Conservation (phyloP, 257 asterid genomes). For the Rubia yunnanensis region DNA sequence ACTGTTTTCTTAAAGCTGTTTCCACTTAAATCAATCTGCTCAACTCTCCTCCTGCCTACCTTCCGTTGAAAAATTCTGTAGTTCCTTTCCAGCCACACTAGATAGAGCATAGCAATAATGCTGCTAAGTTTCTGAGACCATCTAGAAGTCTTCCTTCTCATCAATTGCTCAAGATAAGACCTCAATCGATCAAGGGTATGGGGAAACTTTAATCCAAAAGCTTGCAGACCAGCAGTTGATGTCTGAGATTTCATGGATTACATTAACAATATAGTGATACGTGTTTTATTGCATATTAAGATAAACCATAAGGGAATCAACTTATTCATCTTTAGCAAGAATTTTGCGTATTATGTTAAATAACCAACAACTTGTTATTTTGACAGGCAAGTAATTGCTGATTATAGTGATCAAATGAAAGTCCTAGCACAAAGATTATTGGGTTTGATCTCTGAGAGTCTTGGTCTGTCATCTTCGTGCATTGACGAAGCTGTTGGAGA, state of each 20-base stretch:
- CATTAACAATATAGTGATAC: not conserved
- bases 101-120: no score
- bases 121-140: not conserved
- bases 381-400: conserved; percentile 50
- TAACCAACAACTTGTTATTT: conserved; percentile 5
- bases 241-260: not conserved
- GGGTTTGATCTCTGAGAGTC: conserved; percentile 58
- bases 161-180: no score
- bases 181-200: not conserved
- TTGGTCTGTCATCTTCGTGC: conserved; percentile 49
- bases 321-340: not conserved
- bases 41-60: no score
- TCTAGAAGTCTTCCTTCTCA: not conserved
- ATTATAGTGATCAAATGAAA: conserved; percentile 57
- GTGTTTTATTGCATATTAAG: not conserved
- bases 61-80: no score
- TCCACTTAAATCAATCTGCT: no score
- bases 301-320: not conserved
- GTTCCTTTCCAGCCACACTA: no score
- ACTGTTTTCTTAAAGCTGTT: no score
- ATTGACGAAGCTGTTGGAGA: conserved; percentile 65
- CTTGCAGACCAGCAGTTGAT: not conserved
- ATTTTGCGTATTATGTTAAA: not conserved
- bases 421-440: conserved; percentile 54
- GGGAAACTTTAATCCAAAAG: not conserved